A percentile compares a stretch with the other conserved stretches of the same genome.
Conservation (phyloP, 2,329 filamentous ascomycete genomes). For the Blastomyces emzantsi region DNA sequence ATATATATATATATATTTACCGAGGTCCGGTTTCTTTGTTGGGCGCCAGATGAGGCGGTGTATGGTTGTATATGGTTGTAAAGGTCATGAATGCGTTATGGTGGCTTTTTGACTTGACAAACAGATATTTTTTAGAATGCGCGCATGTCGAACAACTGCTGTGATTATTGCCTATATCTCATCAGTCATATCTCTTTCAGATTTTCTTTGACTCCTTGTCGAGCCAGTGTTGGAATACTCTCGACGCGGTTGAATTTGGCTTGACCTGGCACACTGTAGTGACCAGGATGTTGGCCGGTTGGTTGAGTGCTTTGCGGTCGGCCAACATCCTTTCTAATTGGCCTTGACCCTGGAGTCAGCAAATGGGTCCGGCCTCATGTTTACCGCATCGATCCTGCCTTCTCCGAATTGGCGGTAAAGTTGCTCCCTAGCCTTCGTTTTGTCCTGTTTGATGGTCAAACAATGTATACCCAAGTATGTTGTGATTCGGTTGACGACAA, state of each 20-base stretch:
- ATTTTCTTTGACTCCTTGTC: too few species aligned
- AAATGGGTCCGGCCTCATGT: not conserved
- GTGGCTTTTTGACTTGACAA: not conserved
- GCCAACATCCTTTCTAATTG: not conserved
- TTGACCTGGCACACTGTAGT: not conserved
- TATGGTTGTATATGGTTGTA: not conserved
- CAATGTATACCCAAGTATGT: constrained; percentile 89
- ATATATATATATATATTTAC: not conserved
- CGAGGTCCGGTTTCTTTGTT: not conserved
- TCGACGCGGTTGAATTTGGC: not conserved
- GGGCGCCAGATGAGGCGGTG: too few species aligned
- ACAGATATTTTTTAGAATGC: too few species aligned
- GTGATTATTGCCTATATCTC: not conserved
- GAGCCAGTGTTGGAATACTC: not conserved
- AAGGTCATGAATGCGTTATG: not conserved
- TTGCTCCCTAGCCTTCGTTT: constrained; percentile 26
- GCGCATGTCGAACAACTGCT: not conserved
- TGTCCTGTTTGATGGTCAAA: constrained; percentile 60
- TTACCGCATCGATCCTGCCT: constrained; percentile 13
- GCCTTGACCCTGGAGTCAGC: constrained; percentile 4
- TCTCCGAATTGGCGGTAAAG: constrained; percentile 31
- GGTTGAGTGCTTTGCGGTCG: not conserved
- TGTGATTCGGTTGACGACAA: constrained; percentile 88
- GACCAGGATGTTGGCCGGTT: not conserved
- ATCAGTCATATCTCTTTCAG: not conserved